phyloP scores from a whole-genome alignment of 495 filamentous ascomycete species.

The Xanthoparmelia taractica region DNA sequence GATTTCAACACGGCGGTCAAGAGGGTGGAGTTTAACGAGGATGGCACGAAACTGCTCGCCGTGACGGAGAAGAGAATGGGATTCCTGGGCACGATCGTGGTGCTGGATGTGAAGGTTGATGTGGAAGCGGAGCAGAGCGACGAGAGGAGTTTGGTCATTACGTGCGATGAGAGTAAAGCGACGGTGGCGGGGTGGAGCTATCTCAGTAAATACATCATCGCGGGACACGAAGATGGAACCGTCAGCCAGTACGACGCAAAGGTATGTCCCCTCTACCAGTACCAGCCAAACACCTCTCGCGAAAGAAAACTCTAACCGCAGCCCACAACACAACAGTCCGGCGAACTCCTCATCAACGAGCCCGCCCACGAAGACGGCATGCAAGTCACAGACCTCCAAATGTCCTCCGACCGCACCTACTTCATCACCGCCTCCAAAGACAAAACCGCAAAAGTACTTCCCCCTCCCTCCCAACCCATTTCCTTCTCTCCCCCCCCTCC shows the following conservation, averaged over 20 bases:
- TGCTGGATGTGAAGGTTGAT: constrained; percentile 76
- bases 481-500: neutral
- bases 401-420: constrained; percentile 86
- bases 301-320: neutral
- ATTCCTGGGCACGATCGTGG: constrained; percentile 83
- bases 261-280: constrained; percentile 42
- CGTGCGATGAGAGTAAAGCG: constrained; percentile 87
- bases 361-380: constrained; percentile 75
- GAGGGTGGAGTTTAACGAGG: constrained; percentile 90
- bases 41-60: constrained; percentile 78
- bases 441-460: constrained; percentile 80
- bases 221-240: constrained; percentile 91
- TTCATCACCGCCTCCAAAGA: constrained; percentile 98
- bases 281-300: neutral
- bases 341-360: constrained; percentile 71
- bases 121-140: constrained; percentile 72
- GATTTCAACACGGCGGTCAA: constrained; percentile 94
- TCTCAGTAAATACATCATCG: constrained; percentile 86
- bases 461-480: too few species aligned
- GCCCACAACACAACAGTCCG: constrained; percentile 49
- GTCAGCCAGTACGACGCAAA: constrained; percentile 94
- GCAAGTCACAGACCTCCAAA: constrained; percentile 89
- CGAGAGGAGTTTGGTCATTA: constrained; percentile 74
- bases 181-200: constrained; percentile 97
- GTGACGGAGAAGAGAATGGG: constrained; percentile 98